Conservation (phyloP, 306 rosid genomes). For the Adenanthera pavonina region DNA sequence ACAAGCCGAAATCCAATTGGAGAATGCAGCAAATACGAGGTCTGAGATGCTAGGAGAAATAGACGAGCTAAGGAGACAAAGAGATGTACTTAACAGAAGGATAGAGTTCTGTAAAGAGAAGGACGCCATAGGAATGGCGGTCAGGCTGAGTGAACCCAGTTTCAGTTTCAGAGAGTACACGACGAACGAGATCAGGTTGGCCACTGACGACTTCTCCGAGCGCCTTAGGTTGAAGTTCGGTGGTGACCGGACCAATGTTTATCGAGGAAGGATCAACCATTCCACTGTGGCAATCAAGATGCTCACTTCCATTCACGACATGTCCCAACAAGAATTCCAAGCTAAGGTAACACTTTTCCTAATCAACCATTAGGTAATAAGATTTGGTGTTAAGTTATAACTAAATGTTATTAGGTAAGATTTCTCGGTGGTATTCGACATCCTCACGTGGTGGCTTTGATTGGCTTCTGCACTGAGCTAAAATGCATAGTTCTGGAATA, state of each 20-base stretch:
- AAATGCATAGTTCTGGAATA: conserved; percentile 66
- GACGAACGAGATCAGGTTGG: conserved; percentile 61
- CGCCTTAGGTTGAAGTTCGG: conserved; percentile 55
- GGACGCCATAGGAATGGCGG: conserved; percentile 73
- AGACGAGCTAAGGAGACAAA: conserved; percentile 59
- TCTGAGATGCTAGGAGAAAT: conserved; percentile 58
- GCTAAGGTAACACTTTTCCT: conserved; percentile 53
- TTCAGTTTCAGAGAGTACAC: conserved; percentile 64
- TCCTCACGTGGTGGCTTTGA: conserved; percentile 69
- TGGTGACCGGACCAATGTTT: conserved; percentile 48
- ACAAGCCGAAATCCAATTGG: conserved; percentile 48
- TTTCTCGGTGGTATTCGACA: conserved; percentile 64
- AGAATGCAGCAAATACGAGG: conserved; percentile 49
- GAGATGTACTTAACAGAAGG: conserved; percentile 70
- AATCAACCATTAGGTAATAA: background rate
- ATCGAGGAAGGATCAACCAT: conserved; percentile 67
- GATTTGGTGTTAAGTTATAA: background rate
- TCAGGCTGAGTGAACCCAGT: conserved; percentile 40
- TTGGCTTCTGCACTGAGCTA: conserved; percentile 70
- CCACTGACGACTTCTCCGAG: conserved; percentile 69
- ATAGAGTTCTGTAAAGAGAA: conserved; percentile 72
- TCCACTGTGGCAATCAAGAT: conserved; percentile 64
- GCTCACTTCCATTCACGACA: conserved; percentile 33
- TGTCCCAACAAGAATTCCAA: conserved; percentile 51
- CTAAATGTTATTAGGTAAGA: conserved; percentile 58